phyloP scores from a whole-genome alignment of 2,329 filamentous ascomycete species.

The Talaromyces piceae region DNA sequence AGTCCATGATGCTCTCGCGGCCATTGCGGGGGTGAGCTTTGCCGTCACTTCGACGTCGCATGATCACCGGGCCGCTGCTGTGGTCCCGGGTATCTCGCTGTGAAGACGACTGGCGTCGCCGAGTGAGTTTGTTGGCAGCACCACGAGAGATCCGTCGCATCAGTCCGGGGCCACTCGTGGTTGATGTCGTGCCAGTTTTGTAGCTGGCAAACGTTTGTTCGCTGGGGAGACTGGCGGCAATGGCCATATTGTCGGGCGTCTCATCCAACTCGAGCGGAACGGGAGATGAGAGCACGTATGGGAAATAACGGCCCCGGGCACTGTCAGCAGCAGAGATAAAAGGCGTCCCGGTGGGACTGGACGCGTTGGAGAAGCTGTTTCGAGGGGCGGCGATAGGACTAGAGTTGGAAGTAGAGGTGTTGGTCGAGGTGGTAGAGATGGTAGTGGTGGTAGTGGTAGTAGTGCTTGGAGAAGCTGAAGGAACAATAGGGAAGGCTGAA shows the following conservation, averaged over 20 bases:
- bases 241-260: slow-evolving; percentile 46
- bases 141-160: slow-evolving; percentile 81
- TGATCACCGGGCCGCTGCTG: slow-evolving; percentile 80
- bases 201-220: slow-evolving; percentile 19
- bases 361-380: slow-evolving; percentile 16
- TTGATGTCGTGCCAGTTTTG: slow-evolving; percentile 44
- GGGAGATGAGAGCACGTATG: slow-evolving; percentile 29
- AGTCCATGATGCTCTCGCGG: slow-evolving; percentile 34
- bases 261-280: slow-evolving; percentile 65
- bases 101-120: slow-evolving; percentile 70
- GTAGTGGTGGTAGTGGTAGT: slow-evolving; percentile 14
- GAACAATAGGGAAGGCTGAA: slow-evolving; percentile 11
- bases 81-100: slow-evolving; percentile 72
- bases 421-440: slow-evolving; percentile 16
- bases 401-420: slow-evolving; percentile 18
- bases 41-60: slow-evolving; percentile 83
- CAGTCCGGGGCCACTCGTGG: slow-evolving; percentile 51
- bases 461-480: slow-evolving; percentile 9
- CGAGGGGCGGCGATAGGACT: slow-evolving; percentile 22
- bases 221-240: slow-evolving; percentile 13
- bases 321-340: slow-evolving; percentile 28
- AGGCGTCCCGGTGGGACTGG: slow-evolving; percentile 30
- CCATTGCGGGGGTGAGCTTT: slow-evolving; percentile 60
- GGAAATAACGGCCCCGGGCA: slow-evolving; percentile 22
- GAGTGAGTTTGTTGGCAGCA: slow-evolving; percentile 60